Evolutionary conservation across 306 rosid species (phyloP), one percentile per base, ranked within the genome.

Genomic region (Pyrus pyrifolia): DNA sequence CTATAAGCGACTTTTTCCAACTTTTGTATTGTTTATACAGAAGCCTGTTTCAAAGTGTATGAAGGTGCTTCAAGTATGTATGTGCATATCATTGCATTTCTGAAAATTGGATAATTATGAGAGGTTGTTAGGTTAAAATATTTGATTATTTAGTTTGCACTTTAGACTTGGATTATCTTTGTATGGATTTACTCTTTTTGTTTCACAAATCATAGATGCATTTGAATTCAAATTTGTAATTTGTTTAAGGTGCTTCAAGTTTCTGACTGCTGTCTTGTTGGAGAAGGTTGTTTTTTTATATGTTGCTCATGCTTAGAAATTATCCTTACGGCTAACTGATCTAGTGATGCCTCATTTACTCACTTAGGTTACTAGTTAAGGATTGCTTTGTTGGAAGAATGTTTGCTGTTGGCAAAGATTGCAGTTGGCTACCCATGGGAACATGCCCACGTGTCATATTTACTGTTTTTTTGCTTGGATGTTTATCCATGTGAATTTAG

Each of bases 361-460:
- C 51, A 42, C 17, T 4, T 46, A 71, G 82, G 67, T 45, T 79
- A 33, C 51, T 53, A 40, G 51, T 53, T 67, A 59, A 76, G 40
- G 65, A 71, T 67, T 76, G 70, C 78, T 81, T 68, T 73, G 58
- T 71, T 51, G 68, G 77, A 73, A 78, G 72, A 71, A 57, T 70
- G 84, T 61, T 65, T 49, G 66, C 61, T 76, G 51, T 68, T 40
- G 35, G 70, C 19, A 68, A 68, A 45, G 17, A 18, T 59, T 67
- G n/a, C 71, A 35, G 73, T 53, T 78, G 67, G 31, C 67, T 53
- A 52, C 68, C 57, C 44, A 58, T 77, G 66, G 68, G 30, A 77
- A 40, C 75, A 76, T 76, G 78, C 46, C 23, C 51, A 11, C 22
- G 84, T 59, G 13, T 11, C 61, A 64, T 42, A 23, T 30, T 72